Evolutionary conservation across 345 rosid genomes (phyloP).

Genomic region (Citropsis articulata): DNA sequence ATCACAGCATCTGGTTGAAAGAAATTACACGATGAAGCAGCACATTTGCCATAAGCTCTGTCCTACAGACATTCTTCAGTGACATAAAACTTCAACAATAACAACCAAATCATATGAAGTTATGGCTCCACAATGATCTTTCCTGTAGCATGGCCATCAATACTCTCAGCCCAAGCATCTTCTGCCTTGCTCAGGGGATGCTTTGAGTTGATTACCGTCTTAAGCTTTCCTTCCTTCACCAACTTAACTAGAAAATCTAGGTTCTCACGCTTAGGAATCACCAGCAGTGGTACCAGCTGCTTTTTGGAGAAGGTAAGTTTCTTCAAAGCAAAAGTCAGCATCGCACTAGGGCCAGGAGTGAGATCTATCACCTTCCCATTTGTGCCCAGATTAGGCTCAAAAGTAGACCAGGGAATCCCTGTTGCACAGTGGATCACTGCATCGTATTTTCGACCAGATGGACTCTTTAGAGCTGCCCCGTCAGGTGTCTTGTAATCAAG

Average conservation of each 20-base stretch:
- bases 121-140: slow-evolving; percentile 68
- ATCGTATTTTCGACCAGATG: slow-evolving; percentile 69
- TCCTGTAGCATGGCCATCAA: slow-evolving; percentile 74
- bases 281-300: slow-evolving; percentile 50
- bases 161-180: slow-evolving; percentile 72
- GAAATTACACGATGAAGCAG: not conserved
- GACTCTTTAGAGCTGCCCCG: slow-evolving; percentile 68
- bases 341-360: slow-evolving; percentile 40
- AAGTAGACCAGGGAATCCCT: slow-evolving; percentile 59
- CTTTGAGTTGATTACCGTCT: slow-evolving; percentile 59
- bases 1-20: not conserved
- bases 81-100: not conserved
- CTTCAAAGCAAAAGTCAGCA: slow-evolving; percentile 45
- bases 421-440: slow-evolving; percentile 66
- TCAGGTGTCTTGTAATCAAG: slow-evolving; percentile 78
- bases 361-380: slow-evolving; percentile 65
- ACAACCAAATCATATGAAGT: not conserved
- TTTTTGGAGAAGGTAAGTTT: slow-evolving; percentile 66
- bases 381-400: slow-evolving; percentile 59
- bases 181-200: slow-evolving; percentile 57
- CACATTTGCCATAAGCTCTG: not conserved
- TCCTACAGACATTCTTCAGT: not conserved
- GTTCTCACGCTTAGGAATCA: slow-evolving; percentile 44
- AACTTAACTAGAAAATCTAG: slow-evolving; percentile 44
- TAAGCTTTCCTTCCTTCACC: slow-evolving; percentile 62